A percentile compares a stretch with the other conserved stretches of the same genome.
Evolutionary conservation across 768 basidiomycete species (phyloP).

Genomic region (Auricularia cornea): DNA sequence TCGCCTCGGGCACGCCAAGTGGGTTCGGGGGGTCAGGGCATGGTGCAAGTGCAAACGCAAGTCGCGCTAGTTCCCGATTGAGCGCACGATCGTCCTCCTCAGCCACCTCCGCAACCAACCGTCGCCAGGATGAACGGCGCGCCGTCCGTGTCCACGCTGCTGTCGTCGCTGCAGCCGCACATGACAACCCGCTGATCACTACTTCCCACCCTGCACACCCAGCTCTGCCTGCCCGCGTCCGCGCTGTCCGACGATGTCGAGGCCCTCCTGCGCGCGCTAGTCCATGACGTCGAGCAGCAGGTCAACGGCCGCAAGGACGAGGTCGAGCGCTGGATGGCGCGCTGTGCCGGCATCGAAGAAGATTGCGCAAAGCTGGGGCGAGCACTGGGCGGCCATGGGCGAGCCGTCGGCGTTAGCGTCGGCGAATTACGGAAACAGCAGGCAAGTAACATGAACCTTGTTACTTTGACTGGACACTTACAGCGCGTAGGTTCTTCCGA

Average conservation of each 20-base stretch:
- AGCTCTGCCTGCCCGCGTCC: conserved; percentile 72
- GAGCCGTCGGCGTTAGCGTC: conserved; percentile 56
- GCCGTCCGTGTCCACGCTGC: conserved; percentile 25
- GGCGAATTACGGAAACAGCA: conserved; percentile 38
- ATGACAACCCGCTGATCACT: conserved; percentile 75
- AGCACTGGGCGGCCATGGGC: conserved; percentile 64
- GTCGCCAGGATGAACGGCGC: no score
- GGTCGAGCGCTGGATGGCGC: conserved; percentile 64
- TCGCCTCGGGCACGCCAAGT: no score
- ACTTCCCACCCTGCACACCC: conserved; percentile 72
- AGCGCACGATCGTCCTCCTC: no score
- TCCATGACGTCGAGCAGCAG: conserved; percentile 65
- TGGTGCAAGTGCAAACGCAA: no score
- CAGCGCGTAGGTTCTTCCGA: conserved; percentile 45
- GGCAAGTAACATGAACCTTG: conserved; percentile 40
- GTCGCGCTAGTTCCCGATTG: no score
- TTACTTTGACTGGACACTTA: not conserved
- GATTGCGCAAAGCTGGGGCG: conserved; percentile 58
- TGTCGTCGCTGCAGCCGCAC: conserved; percentile 71
- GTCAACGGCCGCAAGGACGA: conserved; percentile 62
- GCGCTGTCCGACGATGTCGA: conserved; percentile 76
- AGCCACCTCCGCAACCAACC: no score
- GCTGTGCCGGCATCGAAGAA: conserved; percentile 52
- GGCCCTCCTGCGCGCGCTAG: conserved; percentile 63
- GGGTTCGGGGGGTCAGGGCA: no score